Base-by-base conservation (phyloP, 148 eudicot species). In the Heliosperma pusillum region DNA sequence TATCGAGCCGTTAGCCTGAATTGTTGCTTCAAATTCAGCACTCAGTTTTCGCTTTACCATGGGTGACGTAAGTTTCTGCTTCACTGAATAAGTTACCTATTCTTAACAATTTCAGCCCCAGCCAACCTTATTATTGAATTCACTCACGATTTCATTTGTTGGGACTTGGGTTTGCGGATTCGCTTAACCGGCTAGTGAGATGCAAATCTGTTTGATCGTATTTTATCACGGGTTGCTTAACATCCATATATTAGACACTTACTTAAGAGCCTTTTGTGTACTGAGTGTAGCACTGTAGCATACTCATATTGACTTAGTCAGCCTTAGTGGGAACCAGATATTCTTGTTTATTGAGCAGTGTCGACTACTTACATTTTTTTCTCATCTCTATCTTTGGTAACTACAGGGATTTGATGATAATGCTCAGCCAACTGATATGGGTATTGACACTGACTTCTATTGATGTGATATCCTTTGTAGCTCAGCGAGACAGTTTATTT, bases 341-440 rank as follows among this genome's bases (percentile, higher is more conserved):
- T 52, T 11, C 42, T 72, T 64, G 10, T 65, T 7, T 15, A 36
- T 74, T 20, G 17, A 24, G 17, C 57, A 44, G 21, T 26, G 8
- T 29, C 9, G 62, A 26, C 66, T 53, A 0, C 27, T 42, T 3
- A 21, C 44, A 24, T 50, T 33, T 3, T 59, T 33, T 16, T 33
- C 10, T 56, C 11, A 62, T 29, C 10, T 12, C 30, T 4, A 11
- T 17, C 44, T 69, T 79, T 79, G 22, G n/a, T 5, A 29, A n/a
- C 22, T 83, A 77, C 83, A 90, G 94, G 88, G 52, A 9, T 33
- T 21, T 21, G 85, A 78, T 69, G 81, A 79, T 59, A 78, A 73
- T 78, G 61, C 21, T 72, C 81, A 89, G 83, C 86, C 79, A 80
- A 75, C 61, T 74, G 88, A 90, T 80, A 74, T 17, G 36, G 74